Base-by-base conservation (phyloP, 805 yeast genomes). In the Kluyveromyces siamensis region DNA sequence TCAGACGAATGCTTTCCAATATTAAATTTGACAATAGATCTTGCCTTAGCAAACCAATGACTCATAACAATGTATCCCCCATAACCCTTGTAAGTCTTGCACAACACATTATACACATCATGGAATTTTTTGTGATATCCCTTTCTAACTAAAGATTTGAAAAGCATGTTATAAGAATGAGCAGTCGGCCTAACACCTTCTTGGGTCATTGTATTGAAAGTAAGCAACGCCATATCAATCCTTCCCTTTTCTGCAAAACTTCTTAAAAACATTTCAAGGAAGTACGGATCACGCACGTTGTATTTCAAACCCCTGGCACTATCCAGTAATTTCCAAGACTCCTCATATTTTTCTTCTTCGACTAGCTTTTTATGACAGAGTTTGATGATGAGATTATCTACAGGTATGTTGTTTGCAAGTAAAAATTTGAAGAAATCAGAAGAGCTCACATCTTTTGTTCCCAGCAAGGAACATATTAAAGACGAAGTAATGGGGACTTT, bases 181-280 rank as follows among this genome's bases (percentile, higher is more conserved):
- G 51, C 45, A 42, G 67, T 58, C 4, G 75, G 72, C 16, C 44
- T 44, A 4, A 72, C 53, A 10, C 54, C 48, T 39, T 56, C 64
- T 27, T 53, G 51, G 8, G 52, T 38, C 2, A 48, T 46, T 2
- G 68, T 63, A 44, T 70, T 67, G 30, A 66, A 55, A 1, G 64
- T 59, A 19, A 68, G 58, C 8, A 68, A 37, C 0, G 67, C 55
- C 37, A 71, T 48, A 52, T 72, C 75, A 2, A 69, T 53, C 47
- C 71, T 58, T 16, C 71, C 73, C 3, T 50, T 47, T 2, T 59
- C 52, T 1, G 70, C 58, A 44, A 71, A 65, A 6, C 44, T 42
- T 7, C 59, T 53, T 27, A 72, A 43, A 46, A 70, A 63, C 9
- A 53, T 39, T 40, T 72, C 67, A 46, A 72, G 27, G 6, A 60